Base-by-base conservation (phyloP, 495 filamentous ascomycete species). In the Corynascus novoguineensis region DNA sequence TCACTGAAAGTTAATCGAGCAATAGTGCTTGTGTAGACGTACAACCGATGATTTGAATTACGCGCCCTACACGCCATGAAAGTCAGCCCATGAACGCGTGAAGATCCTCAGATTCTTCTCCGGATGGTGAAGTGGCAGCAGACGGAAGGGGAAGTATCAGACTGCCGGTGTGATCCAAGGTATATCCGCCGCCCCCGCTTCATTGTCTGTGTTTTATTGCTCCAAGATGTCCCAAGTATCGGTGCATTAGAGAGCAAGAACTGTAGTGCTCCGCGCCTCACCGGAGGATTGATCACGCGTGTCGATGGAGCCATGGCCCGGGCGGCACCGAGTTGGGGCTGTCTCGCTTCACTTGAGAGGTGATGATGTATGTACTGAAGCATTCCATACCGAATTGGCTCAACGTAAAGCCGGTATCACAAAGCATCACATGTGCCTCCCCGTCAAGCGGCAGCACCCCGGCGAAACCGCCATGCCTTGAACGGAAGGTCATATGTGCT, bases 401-500 rank as follows among this genome's bases (percentile, higher is more conserved):
- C 14, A 7, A 34, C 35, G 24, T 29, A 27, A 37, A 31, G 35
- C 9, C 37, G 22, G 22, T 41, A 52, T 29, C 34, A 40, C 31
- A n/a, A 5, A 12, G 7, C 22, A 27, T 38, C 19, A n/a, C 35
- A 21, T 21, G 24, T 41, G 22, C 42, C 35, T 41, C 35, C 25
- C 10, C 10, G n/a, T 15, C 28, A 6, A 28, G 19, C 34, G 25
- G 35, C 50, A 28, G 31, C 51, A 53, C 6, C 51, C 31, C 40
- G 52, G 17, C 47, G 37, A n/a, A 37, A 41, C 55, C 53, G 58
- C 58, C 58, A 66, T 66, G 14, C 63, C 60, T 17, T 35, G 42
- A 60, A 56, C 35, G 58, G 64, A 60, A 66, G 60, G 58, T 60
- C 59, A 48, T 42, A 57, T 35, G 37, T 40, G 19, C 50, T 59